Evolutionary conservation across 1,139 yeast species (phyloP), one percentile per base, ranked within the genome.

Genomic region (Geotrichum macrosporum): DNA sequence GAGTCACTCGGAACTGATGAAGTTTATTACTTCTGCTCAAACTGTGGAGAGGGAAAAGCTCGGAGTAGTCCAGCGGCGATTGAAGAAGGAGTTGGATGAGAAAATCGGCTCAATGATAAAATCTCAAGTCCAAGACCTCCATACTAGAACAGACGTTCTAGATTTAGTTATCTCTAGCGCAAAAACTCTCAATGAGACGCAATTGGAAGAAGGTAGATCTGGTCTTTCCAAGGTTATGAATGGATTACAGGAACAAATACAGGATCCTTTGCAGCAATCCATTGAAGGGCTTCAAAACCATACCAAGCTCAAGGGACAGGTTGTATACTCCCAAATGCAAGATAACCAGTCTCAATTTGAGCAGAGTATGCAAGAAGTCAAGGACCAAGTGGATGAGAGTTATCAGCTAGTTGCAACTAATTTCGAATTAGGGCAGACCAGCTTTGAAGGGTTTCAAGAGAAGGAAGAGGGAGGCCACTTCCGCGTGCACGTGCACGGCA

Each of bases 91-190:
- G 5, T 13, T 39, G 6, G 35, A 21, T 12, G 13, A 13, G 20
- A 12, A 30, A n/a, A 5, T 30, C 19, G 21, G 21, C 6, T 10
- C n/a, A 3, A n/a, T 31, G 15, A 30, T 39, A 3, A 20, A 8
- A 4, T 15, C 6, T 4, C 42, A 39, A 24, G 35, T 30, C 6
- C 31, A 26, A 4, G 20, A 20, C 10, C 20, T 39, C 9, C 35
- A 19, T 22, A 21, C 10, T 13, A 30, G 31, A 9, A 39, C 42
- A 4, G 9, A 15, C 12, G 12, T 19, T 24, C 29, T 39, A 12
- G n/a, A 16, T n/a, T 16, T 18, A 18, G 42, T 21, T 15, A 39
- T 39, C 35, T 20, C 18, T 5, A 27, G 16, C 4, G 42, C 42
- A 6, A 27, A 30, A 13, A 27, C 5, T 5, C 20, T 39, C 16